These are phyloP conservation scores for Diaporthe capsici DNA, from an alignment of 2,329 filamentous ascomycete genomes.

Conservation along the genomic window DNA sequence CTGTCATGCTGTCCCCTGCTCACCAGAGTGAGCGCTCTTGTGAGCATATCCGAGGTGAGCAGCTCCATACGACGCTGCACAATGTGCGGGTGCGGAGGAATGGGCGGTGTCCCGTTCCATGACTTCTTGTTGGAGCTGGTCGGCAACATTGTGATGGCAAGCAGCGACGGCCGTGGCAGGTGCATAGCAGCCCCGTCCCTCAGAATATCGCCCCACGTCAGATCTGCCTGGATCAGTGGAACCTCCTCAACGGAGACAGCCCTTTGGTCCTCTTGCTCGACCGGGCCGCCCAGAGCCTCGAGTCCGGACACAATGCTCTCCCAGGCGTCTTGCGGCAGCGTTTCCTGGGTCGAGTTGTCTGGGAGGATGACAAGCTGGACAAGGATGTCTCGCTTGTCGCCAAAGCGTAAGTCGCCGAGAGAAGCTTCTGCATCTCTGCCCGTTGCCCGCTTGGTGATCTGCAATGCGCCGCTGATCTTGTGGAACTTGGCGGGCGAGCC, in stretches of 20 bases:
- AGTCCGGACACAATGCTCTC: conserved; percentile 96
- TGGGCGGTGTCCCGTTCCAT: conserved; percentile 79
- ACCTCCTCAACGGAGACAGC: conserved; percentile 92
- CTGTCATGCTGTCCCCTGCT: conserved; percentile 93
- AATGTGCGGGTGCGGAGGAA: conserved; percentile 94
- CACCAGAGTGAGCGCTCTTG: conserved; percentile 89
- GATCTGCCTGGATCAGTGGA: conserved; percentile 93
- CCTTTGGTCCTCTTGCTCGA: conserved; percentile 89
- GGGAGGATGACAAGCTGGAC: conserved; percentile 94
- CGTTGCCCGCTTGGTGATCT: conserved; percentile 96
- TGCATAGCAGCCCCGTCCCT: conserved; percentile 89
- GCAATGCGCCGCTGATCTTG: conserved; percentile 96
- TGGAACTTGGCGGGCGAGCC: conserved; percentile 98
- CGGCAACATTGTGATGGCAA: conserved; percentile 97
- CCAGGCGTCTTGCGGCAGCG: conserved; percentile 94
- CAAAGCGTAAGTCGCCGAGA: conserved; percentile 92
- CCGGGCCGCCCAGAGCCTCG: conserved; percentile 89
- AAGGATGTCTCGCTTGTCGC: conserved; percentile 93
- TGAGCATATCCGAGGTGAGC: conserved; percentile 97
- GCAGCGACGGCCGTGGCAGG: conserved; percentile 87
- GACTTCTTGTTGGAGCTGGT: conserved; percentile 73
- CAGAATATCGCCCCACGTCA: conserved; percentile 93
- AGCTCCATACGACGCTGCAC: conserved; percentile 98
- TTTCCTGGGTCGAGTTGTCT: conserved; percentile 85
- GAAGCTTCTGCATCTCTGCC: conserved; percentile 94